phyloP scores from a whole-genome alignment of 2,329 filamentous ascomycete species.

The Cordyceps cicadae region DNA sequence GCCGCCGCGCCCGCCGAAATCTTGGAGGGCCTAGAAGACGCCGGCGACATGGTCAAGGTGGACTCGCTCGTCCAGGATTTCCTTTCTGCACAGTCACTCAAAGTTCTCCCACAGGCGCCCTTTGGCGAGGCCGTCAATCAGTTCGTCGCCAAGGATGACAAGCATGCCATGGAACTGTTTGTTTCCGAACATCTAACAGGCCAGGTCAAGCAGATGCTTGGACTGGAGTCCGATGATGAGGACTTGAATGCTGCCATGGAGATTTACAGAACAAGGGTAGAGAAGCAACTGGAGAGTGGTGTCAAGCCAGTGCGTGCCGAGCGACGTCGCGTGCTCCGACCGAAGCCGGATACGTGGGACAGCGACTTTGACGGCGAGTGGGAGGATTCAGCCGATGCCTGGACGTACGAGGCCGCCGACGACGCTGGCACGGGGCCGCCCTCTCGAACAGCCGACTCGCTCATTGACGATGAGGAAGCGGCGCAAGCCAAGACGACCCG shows the following conservation, averaged over 20 bases:
- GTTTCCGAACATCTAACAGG: conserved; percentile 62
- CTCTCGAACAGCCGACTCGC: conserved; percentile 15
- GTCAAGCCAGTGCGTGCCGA: conserved; percentile 32
- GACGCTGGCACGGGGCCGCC: conserved; percentile 11
- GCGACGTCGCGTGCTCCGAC: conserved; percentile 48
- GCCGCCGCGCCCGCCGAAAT: conserved; percentile 54
- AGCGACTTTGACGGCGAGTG: conserved; percentile 81
- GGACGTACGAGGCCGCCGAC: conserved; percentile 24
- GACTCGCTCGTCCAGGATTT: conserved; percentile 85
- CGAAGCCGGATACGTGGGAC: conserved; percentile 76
- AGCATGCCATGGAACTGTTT: conserved; percentile 78
- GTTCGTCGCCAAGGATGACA: conserved; percentile 93
- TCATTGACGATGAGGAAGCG: conserved; percentile 38
- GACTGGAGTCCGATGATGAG: conserved; percentile 53
- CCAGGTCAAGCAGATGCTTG: conserved; percentile 62
- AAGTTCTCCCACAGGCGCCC: conserved; percentile 83
- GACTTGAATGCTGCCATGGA: conserved; percentile 69
- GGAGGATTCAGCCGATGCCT: conserved; percentile 66
- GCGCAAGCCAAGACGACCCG: conserved; percentile 26
- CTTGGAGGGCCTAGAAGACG: conserved; percentile 41
- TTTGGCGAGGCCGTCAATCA: conserved; percentile 90
- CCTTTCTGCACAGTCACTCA: conserved; percentile 76
- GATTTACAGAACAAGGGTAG: conserved; percentile 58
- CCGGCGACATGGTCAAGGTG: conserved; percentile 67
- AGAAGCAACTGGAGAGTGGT: conserved; percentile 62